Percentiles rank a stretch among this genome's conserved stretches.
phyloP scores from a whole-genome alignment of 208 protist genomes.

The Trypanosoma avium region DNA sequence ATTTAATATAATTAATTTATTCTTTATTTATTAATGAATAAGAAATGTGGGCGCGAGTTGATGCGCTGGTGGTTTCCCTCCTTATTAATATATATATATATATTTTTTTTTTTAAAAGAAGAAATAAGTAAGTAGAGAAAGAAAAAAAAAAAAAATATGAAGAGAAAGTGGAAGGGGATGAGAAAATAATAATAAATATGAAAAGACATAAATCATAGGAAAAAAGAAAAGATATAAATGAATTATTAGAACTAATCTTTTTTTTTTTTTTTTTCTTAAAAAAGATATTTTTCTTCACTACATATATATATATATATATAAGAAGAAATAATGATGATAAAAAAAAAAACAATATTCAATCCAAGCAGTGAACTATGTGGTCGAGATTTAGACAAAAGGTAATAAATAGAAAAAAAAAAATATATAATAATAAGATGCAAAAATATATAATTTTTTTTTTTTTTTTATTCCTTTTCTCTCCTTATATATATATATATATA shows the following conservation, averaged over 20 bases:
- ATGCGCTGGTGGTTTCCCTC: neutral
- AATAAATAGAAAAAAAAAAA: too few species aligned
- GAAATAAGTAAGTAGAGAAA: neutral
- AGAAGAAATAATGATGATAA: too few species aligned
- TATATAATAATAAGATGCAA: too few species aligned
- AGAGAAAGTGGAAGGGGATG: slow-evolving; percentile 3
- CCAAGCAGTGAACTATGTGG: too few species aligned
- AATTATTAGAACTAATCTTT: neutral
- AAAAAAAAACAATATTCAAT: too few species aligned
- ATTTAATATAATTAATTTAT: too few species aligned
- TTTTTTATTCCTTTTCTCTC: neutral
- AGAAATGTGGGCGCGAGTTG: neutral
- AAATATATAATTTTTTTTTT: slow-evolving; percentile 22
- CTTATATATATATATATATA: neutral
- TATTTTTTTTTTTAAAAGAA: slow-evolving; percentile 6
- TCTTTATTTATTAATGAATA: neutral
- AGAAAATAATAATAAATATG: slow-evolving; percentile 10
- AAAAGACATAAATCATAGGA: slow-evolving; percentile 3
- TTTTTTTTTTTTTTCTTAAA: slow-evolving; percentile 9
- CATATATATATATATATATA: too few species aligned
- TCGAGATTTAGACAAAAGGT: too few species aligned
- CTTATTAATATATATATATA: neutral
- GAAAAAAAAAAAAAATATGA: neutral
- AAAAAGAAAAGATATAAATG: slow-evolving; percentile 6
- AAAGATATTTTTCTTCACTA: too few species aligned